A percentile compares a stretch with the other conserved stretches of the same genome.
Conservation (phyloP, 495 filamentous ascomycete species). For the Penicillium longicatenatum region DNA sequence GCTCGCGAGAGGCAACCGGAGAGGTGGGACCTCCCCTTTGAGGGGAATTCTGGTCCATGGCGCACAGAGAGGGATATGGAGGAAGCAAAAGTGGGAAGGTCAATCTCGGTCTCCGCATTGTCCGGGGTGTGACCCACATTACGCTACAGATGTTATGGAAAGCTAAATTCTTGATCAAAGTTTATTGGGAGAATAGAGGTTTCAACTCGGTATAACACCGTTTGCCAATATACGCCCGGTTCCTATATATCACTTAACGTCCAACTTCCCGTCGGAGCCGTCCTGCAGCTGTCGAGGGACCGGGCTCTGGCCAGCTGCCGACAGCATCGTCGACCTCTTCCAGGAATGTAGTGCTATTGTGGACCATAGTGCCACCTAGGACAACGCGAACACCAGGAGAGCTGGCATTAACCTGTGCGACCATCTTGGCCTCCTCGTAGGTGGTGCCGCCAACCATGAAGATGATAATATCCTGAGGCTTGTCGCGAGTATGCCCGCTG, state of each 20-base stretch:
- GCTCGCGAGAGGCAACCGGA: slow-evolving; percentile 34
- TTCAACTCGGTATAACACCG: slow-evolving; percentile 3
- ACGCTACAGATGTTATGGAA: background rate
- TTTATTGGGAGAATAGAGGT: background rate
- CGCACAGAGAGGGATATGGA: background rate
- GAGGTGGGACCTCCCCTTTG: slow-evolving; percentile 28
- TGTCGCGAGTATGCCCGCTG: slow-evolving; percentile 79
- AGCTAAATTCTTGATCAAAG: background rate
- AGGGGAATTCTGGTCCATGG: slow-evolving; percentile 42
- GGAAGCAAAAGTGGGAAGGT: slow-evolving; percentile 3
- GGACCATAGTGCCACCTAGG: slow-evolving; percentile 78
- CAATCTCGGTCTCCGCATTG: slow-evolving; percentile 10
- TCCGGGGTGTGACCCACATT: slow-evolving; percentile 10
- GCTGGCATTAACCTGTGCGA: slow-evolving; percentile 88
- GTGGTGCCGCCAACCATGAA: slow-evolving; percentile 93
- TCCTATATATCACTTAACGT: slow-evolving; percentile 28
- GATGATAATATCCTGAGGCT: slow-evolving; percentile 93
- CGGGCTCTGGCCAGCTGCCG: slow-evolving; percentile 74
- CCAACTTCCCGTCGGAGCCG: slow-evolving; percentile 66
- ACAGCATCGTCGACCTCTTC: slow-evolving; percentile 85
- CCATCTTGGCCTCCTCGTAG: slow-evolving; percentile 94
- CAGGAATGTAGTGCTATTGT: slow-evolving; percentile 84
- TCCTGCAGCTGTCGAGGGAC: slow-evolving; percentile 67
- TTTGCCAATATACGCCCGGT: background rate
- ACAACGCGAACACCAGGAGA: slow-evolving; percentile 87